Evolutionary conservation across 306 rosid species (phyloP).

Genomic region (Casuarina equisetifolia): DNA sequence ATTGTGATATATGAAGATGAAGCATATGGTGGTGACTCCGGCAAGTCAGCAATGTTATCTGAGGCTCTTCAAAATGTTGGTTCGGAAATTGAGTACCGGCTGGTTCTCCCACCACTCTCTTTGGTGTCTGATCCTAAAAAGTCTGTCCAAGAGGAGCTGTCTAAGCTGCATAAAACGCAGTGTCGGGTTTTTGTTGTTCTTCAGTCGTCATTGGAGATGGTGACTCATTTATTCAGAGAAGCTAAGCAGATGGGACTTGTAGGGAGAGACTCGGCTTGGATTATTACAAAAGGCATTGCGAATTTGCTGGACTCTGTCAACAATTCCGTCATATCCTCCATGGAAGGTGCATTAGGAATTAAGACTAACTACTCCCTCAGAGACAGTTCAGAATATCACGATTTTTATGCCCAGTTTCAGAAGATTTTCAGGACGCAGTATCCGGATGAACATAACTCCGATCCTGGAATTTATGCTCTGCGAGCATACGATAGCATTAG

Average conservation of each 20-base stretch:
- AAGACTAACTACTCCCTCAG: slow-evolving; percentile 42
- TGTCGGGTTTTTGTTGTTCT: slow-evolving; percentile 61
- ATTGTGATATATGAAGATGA: slow-evolving; percentile 50
- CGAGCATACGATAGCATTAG: slow-evolving; percentile 61
- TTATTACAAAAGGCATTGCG: slow-evolving; percentile 50
- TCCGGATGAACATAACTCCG: slow-evolving; percentile 46
- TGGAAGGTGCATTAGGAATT: slow-evolving; percentile 74
- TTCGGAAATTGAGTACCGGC: slow-evolving; percentile 45
- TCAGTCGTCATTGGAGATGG: slow-evolving; percentile 49
- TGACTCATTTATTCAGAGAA: slow-evolving; percentile 49
- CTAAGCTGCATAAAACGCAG: slow-evolving; percentile 34
- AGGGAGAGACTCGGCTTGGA: slow-evolving; percentile 56
- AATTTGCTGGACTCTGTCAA: slow-evolving; percentile 47
- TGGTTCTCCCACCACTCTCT: slow-evolving; percentile 50
- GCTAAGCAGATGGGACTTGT: slow-evolving; percentile 50
- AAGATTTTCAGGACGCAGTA: slow-evolving; percentile 25
- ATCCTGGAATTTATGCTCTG: slow-evolving; percentile 56
- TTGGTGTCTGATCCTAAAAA: slow-evolving; percentile 51
- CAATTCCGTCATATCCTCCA: slow-evolving; percentile 41
- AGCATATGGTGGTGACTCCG: slow-evolving; percentile 43
- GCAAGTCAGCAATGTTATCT: slow-evolving; percentile 41
- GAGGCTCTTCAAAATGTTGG: slow-evolving; percentile 54
- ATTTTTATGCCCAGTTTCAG: slow-evolving; percentile 39
- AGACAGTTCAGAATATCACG: slow-evolving; percentile 23
- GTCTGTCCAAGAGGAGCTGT: slow-evolving; percentile 43